Evolutionary conservation across 768 basidiomycete species (phyloP), one percentile per base, ranked within the genome.

Genomic region (Amanita rimosa): DNA sequence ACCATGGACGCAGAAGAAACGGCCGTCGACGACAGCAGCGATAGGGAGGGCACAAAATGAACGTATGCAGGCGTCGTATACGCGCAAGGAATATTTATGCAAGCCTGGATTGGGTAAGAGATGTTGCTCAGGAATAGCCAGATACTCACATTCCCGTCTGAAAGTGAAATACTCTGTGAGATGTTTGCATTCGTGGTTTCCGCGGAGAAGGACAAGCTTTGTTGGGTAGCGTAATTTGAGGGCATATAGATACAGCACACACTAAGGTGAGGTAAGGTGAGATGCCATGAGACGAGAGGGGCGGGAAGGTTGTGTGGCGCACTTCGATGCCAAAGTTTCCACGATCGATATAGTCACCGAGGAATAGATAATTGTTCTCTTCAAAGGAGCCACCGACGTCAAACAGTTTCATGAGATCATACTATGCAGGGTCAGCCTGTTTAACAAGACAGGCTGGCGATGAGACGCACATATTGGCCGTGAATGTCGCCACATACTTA

Each of bases 151-250:
- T 84, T 98, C 95, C 53, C 90, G 84, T 69, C 92, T 94, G 72
- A 98, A 98, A 7, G 95, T 97, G 61, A 97, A 97, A 64, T 94
- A 96, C 66, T 94, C 92, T 2, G 95, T 98, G 41, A 98, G 71
- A 68, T 98, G 94, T 33, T 85, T 79, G 62, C 95, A 98, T 72
- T 98, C 95, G 67, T 98, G 95, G 62, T 97, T 98, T 7, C 95
- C 95, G 42, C 95, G 82, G 31, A 98, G 74, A 27, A 98, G 74
- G 51, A 81, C 78, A 39, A 98, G 70, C 31, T 83, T 84, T 53
- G 74, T 75, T 3, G 95, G 95, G 57, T 85, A 85, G 73, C 83
- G 83, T 39, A 98, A 80, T 69, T 97, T 98, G 66, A 96, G 78
- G 10, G 89, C 73, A 67, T 92, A 98, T 19, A 98, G 76, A 67